A percentile compares a stretch with the other conserved stretches of the same genome.
Evolutionary conservation across 2,329 filamentous ascomycete species (phyloP).

Genomic region (Calonectria pteridis): DNA sequence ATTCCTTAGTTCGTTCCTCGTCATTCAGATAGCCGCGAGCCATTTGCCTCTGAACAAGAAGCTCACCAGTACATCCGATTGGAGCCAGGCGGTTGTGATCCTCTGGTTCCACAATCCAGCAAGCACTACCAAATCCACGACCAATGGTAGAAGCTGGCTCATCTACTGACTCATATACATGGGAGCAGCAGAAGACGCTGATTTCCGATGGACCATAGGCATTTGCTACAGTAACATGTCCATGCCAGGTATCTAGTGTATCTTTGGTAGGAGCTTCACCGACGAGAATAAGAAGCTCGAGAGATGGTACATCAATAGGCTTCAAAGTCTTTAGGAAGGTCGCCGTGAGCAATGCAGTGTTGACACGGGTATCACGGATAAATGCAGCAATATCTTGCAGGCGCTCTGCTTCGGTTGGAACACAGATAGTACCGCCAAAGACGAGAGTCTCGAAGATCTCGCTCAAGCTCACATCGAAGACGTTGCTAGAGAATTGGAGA

Average conservation of each 20-base stretch:
- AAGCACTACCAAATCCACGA: background rate
- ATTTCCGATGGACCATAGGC: constrained; percentile 29
- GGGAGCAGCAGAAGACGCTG: constrained; percentile 16
- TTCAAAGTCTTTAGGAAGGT: background rate
- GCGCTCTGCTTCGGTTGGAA: constrained; percentile 52
- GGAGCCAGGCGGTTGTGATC: constrained; percentile 35
- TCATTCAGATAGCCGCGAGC: constrained; percentile 38
- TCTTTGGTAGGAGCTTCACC: constrained; percentile 30
- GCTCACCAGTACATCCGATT: constrained; percentile 40
- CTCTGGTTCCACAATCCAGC: constrained; percentile 11
- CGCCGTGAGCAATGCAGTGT: background rate
- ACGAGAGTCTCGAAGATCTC: constrained; percentile 55
- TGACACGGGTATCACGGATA: background rate
- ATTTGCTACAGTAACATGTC: constrained; percentile 17
- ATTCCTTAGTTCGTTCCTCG: constrained; percentile 20
- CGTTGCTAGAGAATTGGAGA: constrained; percentile 47
- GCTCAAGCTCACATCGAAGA: constrained; percentile 53
- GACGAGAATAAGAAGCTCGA: constrained; percentile 22
- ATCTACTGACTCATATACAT: constrained; percentile 9
- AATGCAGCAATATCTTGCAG: constrained; percentile 2
- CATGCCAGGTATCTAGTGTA: constrained; percentile 17
- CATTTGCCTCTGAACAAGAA: constrained; percentile 40
- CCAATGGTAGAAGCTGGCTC: constrained; percentile 4
- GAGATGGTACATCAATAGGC: background rate
- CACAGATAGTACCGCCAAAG: constrained; percentile 53